Percentiles rank a stretch among this genome's conserved stretches.
phyloP scores from a whole-genome alignment of 2,329 filamentous ascomycete species.

The Diplocarpon rosae region DNA sequence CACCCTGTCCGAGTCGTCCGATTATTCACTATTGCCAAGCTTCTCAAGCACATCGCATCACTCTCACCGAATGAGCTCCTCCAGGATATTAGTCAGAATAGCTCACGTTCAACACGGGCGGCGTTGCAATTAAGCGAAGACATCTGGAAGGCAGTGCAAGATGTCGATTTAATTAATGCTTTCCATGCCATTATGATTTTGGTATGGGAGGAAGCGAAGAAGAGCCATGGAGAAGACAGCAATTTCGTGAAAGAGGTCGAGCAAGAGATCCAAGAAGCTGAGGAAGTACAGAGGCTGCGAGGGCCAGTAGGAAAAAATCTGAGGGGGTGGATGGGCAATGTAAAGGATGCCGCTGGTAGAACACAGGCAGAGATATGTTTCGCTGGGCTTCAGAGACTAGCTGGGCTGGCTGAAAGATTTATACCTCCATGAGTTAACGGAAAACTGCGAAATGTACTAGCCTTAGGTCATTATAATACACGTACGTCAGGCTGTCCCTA shows the following conservation, averaged over 20 bases:
- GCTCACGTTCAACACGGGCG: background rate
- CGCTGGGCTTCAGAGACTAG: constrained; percentile 4
- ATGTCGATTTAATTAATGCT: constrained; percentile 40
- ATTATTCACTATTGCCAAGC: constrained; percentile 39
- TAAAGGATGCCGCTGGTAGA: constrained; percentile 1
- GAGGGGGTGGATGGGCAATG: constrained; percentile 11
- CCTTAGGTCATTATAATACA: too few relatives aligned
- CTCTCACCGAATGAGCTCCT: constrained; percentile 18
- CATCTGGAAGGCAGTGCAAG: constrained; percentile 27
- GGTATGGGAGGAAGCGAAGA: constrained; percentile 32
- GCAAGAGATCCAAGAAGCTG: constrained; percentile 39
- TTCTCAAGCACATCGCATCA: constrained; percentile 40
- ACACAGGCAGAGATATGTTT: constrained; percentile 7
- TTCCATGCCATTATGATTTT: constrained; percentile 43
- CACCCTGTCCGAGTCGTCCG: constrained; percentile 39
- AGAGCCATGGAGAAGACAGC: constrained; percentile 36
- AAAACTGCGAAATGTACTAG: background rate
- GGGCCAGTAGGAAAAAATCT: constrained; percentile 3
- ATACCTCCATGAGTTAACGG: background rate
- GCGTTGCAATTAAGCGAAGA: background rate
- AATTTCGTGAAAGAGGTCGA: constrained; percentile 34
- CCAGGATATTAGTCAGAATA: background rate
- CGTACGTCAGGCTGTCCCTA: too few relatives aligned
- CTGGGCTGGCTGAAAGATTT: constrained; percentile 6
- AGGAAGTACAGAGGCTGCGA: constrained; percentile 27